These are phyloP conservation scores for Imleria badia DNA, from an alignment of 768 basidiomycete species.

Conservation along the genomic window DNA sequence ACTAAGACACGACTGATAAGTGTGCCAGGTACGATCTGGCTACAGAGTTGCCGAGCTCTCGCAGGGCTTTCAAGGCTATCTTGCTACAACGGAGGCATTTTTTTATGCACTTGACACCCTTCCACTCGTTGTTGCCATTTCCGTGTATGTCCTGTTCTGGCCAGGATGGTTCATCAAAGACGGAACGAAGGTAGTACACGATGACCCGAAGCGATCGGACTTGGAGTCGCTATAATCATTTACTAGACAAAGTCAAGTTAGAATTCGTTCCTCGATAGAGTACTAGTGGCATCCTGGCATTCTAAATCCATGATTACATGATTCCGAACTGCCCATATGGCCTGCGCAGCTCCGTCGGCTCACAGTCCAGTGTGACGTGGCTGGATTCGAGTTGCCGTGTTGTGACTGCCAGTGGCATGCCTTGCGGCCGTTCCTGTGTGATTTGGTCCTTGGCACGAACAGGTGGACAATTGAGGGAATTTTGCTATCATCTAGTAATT, in stretches of 20 bases:
- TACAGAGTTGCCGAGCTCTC: constrained; percentile 62
- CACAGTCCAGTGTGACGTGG: background rate
- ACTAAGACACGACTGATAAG: background rate
- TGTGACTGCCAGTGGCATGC: background rate
- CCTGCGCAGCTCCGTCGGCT: background rate
- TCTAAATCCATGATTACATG: background rate
- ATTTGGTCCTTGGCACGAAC: background rate
- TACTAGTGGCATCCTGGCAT: too few species aligned
- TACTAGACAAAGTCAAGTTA: background rate
- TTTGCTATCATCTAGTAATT: too few species aligned
- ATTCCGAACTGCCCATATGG: background rate
- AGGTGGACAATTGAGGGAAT: too few species aligned
- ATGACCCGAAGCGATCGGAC: constrained; percentile 28
- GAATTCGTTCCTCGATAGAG: too few species aligned
- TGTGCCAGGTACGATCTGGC: constrained; percentile 55
- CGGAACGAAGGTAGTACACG: too few species aligned
- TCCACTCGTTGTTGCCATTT: constrained; percentile 61
- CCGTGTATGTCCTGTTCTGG: constrained; percentile 60
- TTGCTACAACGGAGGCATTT: constrained; percentile 56
- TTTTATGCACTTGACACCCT: constrained; percentile 71
- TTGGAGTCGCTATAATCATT: background rate
- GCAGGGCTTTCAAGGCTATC: constrained; percentile 58
- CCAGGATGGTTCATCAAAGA: constrained; percentile 53
- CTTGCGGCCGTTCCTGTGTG: background rate
- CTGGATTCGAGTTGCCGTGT: background rate